A percentile compares a stretch with the other conserved stretches of the same genome.
Conservation (phyloP, 2,329 filamentous ascomycete species). For the Cladosporium phlei region DNA sequence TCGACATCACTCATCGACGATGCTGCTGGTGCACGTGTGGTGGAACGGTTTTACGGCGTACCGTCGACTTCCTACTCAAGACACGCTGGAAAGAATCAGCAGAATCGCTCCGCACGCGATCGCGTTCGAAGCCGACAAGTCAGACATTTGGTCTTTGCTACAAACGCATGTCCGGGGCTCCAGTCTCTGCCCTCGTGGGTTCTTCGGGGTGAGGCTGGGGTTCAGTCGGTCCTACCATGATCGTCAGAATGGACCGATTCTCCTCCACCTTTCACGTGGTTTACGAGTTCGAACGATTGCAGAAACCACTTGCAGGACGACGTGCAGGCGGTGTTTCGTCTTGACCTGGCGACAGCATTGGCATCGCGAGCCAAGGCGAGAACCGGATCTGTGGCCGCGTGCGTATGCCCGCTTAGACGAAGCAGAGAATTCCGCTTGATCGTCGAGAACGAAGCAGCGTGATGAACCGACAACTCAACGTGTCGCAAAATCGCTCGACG, state of each 20-base stretch:
- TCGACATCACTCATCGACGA: conserved; percentile 9
- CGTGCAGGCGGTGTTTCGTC: neutral
- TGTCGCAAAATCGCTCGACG: neutral
- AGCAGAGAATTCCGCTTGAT: no score
- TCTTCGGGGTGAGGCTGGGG: conserved; percentile 2
- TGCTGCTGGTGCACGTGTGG: neutral
- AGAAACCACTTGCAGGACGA: no score
- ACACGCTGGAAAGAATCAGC: neutral
- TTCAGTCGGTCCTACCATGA: conserved; percentile 4
- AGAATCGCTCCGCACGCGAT: neutral
- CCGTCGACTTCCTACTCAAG: neutral
- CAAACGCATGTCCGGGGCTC: conserved; percentile 2
- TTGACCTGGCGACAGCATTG: neutral
- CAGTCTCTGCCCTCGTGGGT: neutral
- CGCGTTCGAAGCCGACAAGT: neutral
- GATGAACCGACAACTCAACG: neutral
- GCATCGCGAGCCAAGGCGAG: neutral
- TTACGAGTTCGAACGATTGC: no score
- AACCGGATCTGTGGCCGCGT: neutral
- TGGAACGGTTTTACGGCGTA: neutral
- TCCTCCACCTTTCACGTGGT: neutral
- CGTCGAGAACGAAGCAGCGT: no score
- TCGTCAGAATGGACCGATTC: neutral
- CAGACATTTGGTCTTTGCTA: neutral
- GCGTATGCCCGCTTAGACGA: neutral